phyloP scores from a whole-genome alignment of 352 stramenopile genomes.

The Phytophthora megakarya region DNA sequence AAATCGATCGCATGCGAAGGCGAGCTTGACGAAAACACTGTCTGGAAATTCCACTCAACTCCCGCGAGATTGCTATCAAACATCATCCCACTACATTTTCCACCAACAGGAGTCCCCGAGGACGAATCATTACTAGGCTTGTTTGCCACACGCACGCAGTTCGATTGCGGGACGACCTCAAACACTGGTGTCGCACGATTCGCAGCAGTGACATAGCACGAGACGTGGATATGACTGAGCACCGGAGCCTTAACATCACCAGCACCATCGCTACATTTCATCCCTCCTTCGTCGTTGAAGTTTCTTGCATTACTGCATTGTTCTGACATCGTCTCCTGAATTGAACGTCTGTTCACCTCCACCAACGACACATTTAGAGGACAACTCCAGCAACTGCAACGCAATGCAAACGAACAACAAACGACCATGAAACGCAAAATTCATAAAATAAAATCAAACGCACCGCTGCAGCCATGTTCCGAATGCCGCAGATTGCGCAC shows the following conservation, averaged over 20 bases:
- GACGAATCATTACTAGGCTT: constrained; percentile 29
- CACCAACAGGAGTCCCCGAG: not conserved
- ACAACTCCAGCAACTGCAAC: not conserved
- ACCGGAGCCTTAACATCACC: constrained; percentile 13
- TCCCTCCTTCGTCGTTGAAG: not conserved
- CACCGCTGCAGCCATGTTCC: constrained; percentile 24
- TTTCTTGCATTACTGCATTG: not conserved
- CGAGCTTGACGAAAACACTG: constrained; percentile 56
- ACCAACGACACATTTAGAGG: constrained; percentile 19
- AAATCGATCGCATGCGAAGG: constrained; percentile 50
- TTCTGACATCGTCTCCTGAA: constrained; percentile 5
- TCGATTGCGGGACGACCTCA: constrained; percentile 49
- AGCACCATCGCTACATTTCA: not conserved
- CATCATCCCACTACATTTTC: not conserved
- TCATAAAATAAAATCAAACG: constrained; percentile 45
- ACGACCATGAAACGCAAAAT: constrained; percentile 26
- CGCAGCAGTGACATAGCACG: constrained; percentile 72
- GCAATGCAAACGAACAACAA: constrained; percentile 10
- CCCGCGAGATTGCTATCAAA: not conserved
- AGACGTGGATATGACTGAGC: constrained; percentile 59
- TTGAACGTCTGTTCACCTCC: constrained; percentile 7
- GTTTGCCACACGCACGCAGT: constrained; percentile 52
- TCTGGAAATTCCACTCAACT: constrained; percentile 67
- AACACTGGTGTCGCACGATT: constrained; percentile 71
- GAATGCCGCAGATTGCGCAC: constrained; percentile 14